Evolutionary conservation across 1,284 basidiomycete species (phyloP).

Genomic region (Schizophyllum commune): DNA sequence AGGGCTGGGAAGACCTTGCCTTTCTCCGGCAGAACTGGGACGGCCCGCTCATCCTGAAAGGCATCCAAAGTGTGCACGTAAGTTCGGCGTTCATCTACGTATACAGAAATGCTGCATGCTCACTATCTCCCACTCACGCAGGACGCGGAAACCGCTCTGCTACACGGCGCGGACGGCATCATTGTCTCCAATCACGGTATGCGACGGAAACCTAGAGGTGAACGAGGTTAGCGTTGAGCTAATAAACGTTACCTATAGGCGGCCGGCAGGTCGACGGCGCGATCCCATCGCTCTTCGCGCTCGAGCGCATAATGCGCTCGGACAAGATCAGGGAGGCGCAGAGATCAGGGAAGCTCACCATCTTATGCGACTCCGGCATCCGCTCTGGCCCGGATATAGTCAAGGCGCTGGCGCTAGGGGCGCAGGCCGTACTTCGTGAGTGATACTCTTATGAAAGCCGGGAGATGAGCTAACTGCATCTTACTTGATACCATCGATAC

Average conservation of each 20-base stretch:
- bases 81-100: background rate
- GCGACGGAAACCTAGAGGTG: slow-evolving; percentile 3
- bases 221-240: background rate
- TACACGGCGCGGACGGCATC: slow-evolving; percentile 65
- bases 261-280: slow-evolving; percentile 80
- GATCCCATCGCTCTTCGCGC: slow-evolving; percentile 64
- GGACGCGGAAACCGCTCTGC: slow-evolving; percentile 63
- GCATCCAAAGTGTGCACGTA: slow-evolving; percentile 41
- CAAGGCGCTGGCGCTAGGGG: slow-evolving; percentile 65
- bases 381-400: slow-evolving; percentile 70
- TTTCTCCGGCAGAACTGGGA: slow-evolving; percentile 63
- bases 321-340: slow-evolving; percentile 52
- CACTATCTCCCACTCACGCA: background rate
- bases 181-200: slow-evolving; percentile 77
- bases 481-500: too few relatives aligned
- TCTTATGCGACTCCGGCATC: slow-evolving; percentile 78
- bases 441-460: slow-evolving; percentile 8
- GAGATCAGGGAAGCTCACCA: slow-evolving; percentile 47
- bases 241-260: slow-evolving; percentile 39
- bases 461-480: too few relatives aligned
- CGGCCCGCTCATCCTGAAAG: slow-evolving; percentile 63
- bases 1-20: slow-evolving; percentile 57
- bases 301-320: slow-evolving; percentile 55
- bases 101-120: background rate
- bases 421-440: slow-evolving; percentile 57